Conservation (phyloP, 2,329 filamentous ascomycete species). For the Cytospora mali region DNA sequence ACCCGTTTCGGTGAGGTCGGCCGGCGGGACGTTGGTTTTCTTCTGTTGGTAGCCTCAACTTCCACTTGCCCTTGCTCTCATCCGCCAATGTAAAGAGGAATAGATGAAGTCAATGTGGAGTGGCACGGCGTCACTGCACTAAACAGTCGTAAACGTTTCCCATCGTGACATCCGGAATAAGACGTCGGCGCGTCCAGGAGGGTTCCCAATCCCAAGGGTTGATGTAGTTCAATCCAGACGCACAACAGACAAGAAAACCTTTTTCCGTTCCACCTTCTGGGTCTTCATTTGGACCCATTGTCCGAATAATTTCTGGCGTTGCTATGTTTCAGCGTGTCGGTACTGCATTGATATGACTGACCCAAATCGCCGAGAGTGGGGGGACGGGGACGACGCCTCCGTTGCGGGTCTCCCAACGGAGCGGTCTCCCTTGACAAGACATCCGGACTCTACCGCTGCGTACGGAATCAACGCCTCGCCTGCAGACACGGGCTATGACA, state of each 20-base stretch:
- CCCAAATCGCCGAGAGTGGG: not conserved
- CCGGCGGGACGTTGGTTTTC: not conserved
- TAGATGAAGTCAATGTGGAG: not conserved
- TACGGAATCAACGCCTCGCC: slow-evolving; percentile 7
- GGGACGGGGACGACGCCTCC: not conserved
- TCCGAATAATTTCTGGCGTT: not conserved
- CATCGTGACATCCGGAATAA: not conserved
- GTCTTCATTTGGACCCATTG: not conserved
- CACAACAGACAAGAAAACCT: not conserved
- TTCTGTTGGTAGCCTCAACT: not conserved
- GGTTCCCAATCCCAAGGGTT: too few species aligned
- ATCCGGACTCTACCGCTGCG: not conserved
- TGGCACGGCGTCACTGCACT: not conserved
- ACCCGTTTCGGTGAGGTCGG: not conserved
- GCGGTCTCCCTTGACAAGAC: slow-evolving; percentile 12
- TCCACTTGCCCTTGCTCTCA: not conserved
- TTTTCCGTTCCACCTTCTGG: not conserved
- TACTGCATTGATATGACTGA: slow-evolving; percentile 6
- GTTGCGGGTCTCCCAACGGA: slow-evolving; percentile 10
- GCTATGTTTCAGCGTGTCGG: not conserved
- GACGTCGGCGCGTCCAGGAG: not conserved
- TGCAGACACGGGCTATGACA: slow-evolving; percentile 4
- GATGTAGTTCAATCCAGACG: not conserved
- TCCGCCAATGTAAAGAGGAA: not conserved
- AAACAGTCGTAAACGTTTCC: not conserved